These are phyloP conservation scores for Claviceps monticola DNA, from an alignment of 2,329 filamentous ascomycete species.

Conservation along the genomic window DNA sequence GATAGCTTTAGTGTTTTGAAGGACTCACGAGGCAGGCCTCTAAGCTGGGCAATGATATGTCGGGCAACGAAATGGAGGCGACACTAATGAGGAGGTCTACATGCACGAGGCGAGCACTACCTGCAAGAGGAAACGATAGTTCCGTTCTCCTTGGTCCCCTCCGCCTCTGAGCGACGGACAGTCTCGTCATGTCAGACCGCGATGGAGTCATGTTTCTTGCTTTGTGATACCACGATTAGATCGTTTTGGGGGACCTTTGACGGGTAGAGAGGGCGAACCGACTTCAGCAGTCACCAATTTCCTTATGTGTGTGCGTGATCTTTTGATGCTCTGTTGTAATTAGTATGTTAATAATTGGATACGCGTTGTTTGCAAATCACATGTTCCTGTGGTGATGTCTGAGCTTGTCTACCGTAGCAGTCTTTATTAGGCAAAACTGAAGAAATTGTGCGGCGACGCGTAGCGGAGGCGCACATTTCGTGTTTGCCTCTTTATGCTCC, in stretches of 20 bases:
- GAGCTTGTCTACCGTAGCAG: too few species aligned
- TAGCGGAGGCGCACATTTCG: too few species aligned
- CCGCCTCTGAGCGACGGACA: too few species aligned
- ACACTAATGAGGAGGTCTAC: background rate
- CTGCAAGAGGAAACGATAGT: background rate
- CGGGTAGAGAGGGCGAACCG: background rate
- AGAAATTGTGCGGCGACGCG: too few species aligned
- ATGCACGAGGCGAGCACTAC: background rate
- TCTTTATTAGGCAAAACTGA: too few species aligned
- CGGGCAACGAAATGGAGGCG: background rate
- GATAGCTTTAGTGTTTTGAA: constrained; percentile 5
- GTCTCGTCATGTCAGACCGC: background rate
- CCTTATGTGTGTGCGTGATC: background rate
- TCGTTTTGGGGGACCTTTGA: background rate
- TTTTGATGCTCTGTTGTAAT: background rate
- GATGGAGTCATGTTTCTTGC: background rate
- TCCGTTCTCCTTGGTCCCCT: too few species aligned
- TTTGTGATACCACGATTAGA: constrained; percentile 2
- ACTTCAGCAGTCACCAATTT: background rate
- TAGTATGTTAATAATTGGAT: background rate
- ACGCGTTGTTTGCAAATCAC: background rate
- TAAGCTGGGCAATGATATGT: too few species aligned
- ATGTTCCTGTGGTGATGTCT: too few species aligned
- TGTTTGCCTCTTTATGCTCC: too few species aligned
- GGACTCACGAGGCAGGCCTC: background rate